Evolutionary conservation across 2,329 filamentous ascomycete genomes (phyloP).

Genomic region (Pseudovirgaria hyperparasitica): DNA sequence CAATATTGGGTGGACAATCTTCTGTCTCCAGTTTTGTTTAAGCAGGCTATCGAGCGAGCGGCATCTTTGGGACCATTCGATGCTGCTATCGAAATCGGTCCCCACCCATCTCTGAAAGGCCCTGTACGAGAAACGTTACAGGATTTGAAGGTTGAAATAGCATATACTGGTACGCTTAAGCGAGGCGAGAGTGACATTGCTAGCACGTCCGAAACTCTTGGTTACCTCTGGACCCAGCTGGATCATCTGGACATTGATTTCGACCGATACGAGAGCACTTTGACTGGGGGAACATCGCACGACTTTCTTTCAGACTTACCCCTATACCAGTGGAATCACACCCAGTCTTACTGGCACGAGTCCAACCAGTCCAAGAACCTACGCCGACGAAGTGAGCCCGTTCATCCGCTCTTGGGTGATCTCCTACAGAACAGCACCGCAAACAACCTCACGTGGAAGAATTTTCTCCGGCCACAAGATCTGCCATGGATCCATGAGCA

Average conservation of each 20-base stretch:
- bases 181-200: constrained; percentile 7
- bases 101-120: constrained; percentile 30
- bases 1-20: constrained; percentile 34
- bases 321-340: constrained; percentile 18
- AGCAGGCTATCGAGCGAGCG: constrained; percentile 21
- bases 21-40: constrained; percentile 30
- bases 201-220: constrained; percentile 7
- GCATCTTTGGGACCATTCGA: constrained; percentile 15
- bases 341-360: constrained; percentile 11
- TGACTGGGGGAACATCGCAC: constrained; percentile 1
- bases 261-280: constrained; percentile 8
- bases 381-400: constrained; percentile 1
- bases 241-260: constrained; percentile 8
- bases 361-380: background rate
- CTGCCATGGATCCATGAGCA: constrained; percentile 11
- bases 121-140: constrained; percentile 23
- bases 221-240: constrained; percentile 8
- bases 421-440: background rate
- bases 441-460: constrained; percentile 6
- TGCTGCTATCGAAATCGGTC: constrained; percentile 31
- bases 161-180: constrained; percentile 8
- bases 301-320: constrained; percentile 11
- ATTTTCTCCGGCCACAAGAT: constrained; percentile 6
- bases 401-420: background rate
- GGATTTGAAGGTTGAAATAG: background rate